Base-by-base conservation (phyloP, 495 filamentous ascomycete genomes). In the Evansstolkia leycettana region DNA sequence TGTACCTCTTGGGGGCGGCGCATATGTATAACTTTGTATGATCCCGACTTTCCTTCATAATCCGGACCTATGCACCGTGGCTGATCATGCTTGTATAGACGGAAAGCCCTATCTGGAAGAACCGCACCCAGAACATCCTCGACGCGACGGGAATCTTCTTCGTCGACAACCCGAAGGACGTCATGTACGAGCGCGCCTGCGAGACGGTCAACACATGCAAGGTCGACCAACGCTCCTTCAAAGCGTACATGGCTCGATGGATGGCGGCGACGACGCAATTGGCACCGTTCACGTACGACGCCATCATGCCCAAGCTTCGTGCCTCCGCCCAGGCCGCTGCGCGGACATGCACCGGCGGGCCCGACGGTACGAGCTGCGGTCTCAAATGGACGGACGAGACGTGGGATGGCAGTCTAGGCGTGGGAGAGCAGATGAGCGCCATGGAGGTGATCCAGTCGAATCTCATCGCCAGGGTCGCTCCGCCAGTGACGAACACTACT, bases 171-270 rank as follows among this genome's bases (percentile, higher is more conserved):
- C 55, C 70, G 2, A 48, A 51, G 4, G 56, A 67, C 18, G 65
- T 78, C 44, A 74, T 82, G 49, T 65, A 69, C 31, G 84, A 90
- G 51, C 63, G 75, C 11, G 72, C 77, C n/a, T 92, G 84, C 57
- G 84, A 89, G 51, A 53, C 71, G 2, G 54, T 54, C 19, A 49
- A 61, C 32, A 61, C 47, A 0, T 86, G 83, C 55, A 70, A 87
- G 46, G 48, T 72, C 34, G 82, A 89, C 55, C 79, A 85, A 47
- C 75, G 76, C 33, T 75, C 75, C 13, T 90, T 92, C 70, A 89
- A 89, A 51, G 82, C 80, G 2, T 81, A 84, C 45, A 63, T 86
- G 7, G 62, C 78, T 3, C 71, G 78, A 3, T 89, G 83, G 80
- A 73, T 94, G 60, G 75, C 79, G 1, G 67, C 73, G 5, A 75